Evolutionary conservation across 1,284 basidiomycete species (phyloP).

Genomic region (Marasmius sp.): DNA sequence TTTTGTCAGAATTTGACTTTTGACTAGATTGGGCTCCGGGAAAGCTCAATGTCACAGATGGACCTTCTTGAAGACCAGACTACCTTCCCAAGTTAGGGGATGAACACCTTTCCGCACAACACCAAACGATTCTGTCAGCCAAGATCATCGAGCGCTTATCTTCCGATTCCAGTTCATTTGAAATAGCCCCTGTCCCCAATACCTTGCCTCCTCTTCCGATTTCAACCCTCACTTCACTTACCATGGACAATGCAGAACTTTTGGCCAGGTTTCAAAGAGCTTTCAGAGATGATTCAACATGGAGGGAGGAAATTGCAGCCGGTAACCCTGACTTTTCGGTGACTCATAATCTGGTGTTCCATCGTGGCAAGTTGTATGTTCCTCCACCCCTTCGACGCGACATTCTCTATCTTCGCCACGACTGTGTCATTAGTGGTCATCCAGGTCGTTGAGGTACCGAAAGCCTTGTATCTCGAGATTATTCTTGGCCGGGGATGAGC

Average conservation of each 20-base stretch:
- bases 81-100: not conserved
- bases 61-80: constrained; percentile 14
- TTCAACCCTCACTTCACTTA: not conserved
- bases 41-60: constrained; percentile 31
- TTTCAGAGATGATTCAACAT: not conserved
- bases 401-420: constrained; percentile 15
- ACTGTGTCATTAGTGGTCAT: constrained; percentile 27
- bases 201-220: not conserved
- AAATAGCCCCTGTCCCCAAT: not conserved
- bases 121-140: not conserved
- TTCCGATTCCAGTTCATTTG: no score
- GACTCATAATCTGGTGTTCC: not conserved
- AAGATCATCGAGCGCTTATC: not conserved
- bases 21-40: constrained; percentile 28
- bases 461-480: constrained; percentile 20
- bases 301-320: not conserved
- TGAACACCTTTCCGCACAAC: not conserved
- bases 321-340: not conserved
- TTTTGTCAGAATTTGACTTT: constrained; percentile 14
- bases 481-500: constrained; percentile 31
- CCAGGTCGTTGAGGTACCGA: constrained; percentile 25
- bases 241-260: not conserved
- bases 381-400: no score
- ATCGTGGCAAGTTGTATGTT: not conserved
- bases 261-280: not conserved